A percentile compares a stretch with the other conserved stretches of the same genome.
These are phyloP conservation scores for Alternaria longipes DNA, from an alignment of 2,329 filamentous ascomycete species.

Conservation along the genomic window DNA sequence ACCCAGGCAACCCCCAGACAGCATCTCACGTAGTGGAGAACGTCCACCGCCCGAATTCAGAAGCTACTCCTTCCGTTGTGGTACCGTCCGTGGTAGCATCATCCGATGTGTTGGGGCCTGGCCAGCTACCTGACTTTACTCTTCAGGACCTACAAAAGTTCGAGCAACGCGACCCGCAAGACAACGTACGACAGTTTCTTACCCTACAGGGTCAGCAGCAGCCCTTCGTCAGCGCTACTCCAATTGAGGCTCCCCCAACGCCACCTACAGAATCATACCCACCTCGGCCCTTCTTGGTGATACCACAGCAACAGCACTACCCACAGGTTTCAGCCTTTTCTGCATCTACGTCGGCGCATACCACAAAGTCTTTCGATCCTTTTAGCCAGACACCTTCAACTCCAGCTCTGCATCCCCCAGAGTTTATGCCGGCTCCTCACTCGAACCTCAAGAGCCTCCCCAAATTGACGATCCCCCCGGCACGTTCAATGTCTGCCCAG, in stretches of 20 bases:
- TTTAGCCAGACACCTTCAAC: slow-evolving; percentile 25
- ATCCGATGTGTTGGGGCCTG: slow-evolving; percentile 85
- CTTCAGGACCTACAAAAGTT: slow-evolving; percentile 80
- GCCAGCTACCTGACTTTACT: slow-evolving; percentile 67
- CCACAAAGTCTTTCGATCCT: slow-evolving; percentile 43
- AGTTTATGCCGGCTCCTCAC: slow-evolving; percentile 56
- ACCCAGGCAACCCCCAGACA: slow-evolving; percentile 79
- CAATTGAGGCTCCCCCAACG: slow-evolving; percentile 60
- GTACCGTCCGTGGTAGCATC: slow-evolving; percentile 80
- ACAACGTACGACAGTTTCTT: slow-evolving; percentile 92
- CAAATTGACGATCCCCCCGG: slow-evolving; percentile 64
- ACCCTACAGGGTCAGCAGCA: slow-evolving; percentile 78
- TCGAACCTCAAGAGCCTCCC: slow-evolving; percentile 65
- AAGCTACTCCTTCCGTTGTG: slow-evolving; percentile 66
- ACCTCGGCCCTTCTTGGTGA: slow-evolving; percentile 41
- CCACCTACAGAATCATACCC: slow-evolving; percentile 54
- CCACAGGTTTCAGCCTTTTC: slow-evolving; percentile 47
- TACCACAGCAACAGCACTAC: slow-evolving; percentile 40
- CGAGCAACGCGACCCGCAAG: slow-evolving; percentile 80
- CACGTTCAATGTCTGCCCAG: slow-evolving; percentile 49
- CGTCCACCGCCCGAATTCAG: slow-evolving; percentile 74
- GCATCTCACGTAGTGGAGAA: slow-evolving; percentile 62
- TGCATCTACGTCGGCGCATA: slow-evolving; percentile 47
- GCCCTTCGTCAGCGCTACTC: slow-evolving; percentile 71
- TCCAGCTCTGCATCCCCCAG: slow-evolving; percentile 50